phyloP scores from a whole-genome alignment of 2,329 filamentous ascomycete species.

The Sporothrix brasiliensis region DNA sequence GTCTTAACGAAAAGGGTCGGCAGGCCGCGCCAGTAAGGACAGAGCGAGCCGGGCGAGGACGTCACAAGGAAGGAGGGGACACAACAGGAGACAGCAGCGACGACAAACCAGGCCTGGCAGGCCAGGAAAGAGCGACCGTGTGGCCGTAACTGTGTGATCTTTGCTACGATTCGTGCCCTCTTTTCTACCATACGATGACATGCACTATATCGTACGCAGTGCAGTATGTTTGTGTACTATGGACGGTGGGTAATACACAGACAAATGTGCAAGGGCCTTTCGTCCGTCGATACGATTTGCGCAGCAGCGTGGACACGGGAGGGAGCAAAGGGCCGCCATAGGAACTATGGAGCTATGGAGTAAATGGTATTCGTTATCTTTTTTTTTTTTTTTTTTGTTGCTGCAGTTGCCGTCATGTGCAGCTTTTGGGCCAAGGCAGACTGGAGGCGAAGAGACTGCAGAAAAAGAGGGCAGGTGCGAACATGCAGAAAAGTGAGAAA shows the following conservation, averaged over 20 bases:
- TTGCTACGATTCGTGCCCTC: constrained; percentile 1
- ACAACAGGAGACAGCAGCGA: neutral
- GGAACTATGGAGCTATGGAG: neutral
- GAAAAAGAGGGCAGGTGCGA: constrained; percentile 23
- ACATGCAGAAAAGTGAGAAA: constrained; percentile 9
- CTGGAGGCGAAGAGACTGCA: constrained; percentile 24
- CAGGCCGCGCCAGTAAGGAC: constrained; percentile 10
- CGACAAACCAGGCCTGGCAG: neutral
- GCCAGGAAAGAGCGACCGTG: constrained; percentile 11
- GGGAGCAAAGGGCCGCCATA: constrained; percentile 11
- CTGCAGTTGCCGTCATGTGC: constrained; percentile 24
- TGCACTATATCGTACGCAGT: neutral
- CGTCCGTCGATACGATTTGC: constrained; percentile 2
- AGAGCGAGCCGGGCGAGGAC: constrained; percentile 3
- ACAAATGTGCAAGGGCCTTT: neutral
- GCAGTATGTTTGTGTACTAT: neutral
- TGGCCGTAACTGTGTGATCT: neutral
- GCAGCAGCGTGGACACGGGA: neutral
- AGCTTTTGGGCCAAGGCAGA: constrained; percentile 32
- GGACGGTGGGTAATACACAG: constrained; percentile 8
- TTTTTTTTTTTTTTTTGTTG: neutral
- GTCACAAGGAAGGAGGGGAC: neutral
- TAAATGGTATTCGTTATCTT: neutral
- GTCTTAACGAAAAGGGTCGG: constrained; percentile 7
- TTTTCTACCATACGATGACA: constrained; percentile 4